Evolutionary conservation across 1,139 yeast species (phyloP), one percentile per base, ranked within the genome.

Genomic region (Candida glucosophila): DNA sequence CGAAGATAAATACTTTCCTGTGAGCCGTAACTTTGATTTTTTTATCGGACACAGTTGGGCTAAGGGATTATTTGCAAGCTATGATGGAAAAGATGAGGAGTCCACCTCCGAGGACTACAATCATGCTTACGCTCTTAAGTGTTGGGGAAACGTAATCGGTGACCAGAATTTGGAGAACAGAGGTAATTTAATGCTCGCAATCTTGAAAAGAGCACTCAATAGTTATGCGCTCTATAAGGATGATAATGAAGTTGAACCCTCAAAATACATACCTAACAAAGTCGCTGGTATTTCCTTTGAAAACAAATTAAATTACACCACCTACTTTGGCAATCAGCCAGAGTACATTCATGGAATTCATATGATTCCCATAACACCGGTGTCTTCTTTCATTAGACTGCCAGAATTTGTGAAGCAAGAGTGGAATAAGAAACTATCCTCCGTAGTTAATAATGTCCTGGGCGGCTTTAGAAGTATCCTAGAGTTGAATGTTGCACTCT

Each of bases 271-370:
- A 28, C 58, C 55, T 21, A 78, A 79, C 55, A 71, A 65, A 43
- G 83, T 75, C 14, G 60, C 79, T 23, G 90, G 90, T 31, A 78
- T 79, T 22, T 42, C 74, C 25, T 76, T 73, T 49, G 94, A 83
- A 49, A 83, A 85, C 53, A 85, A 86, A 56, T 54, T 80, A 29
- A 93, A 81, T 40, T 90, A 81, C 54, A 81, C 94, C 2, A 86
- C 96, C 2, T 86, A 77, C 55, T 86, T 86, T 44, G 95, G 95
- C 12, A 30, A 28, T 15, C 17, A 27, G 8, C 24, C 27, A 13
- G 38, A 41, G 25, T 43, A 39, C 22, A 42, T 41, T 11, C 47
- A 43, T 17, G 49, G 49, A 4, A 42, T 43, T 15, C 47, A 43
- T 24, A 43, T 43, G 48, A 26, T 43, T 15, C 48, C 49, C 12